Evolutionary conservation across 495 filamentous ascomycete species (phyloP).

Genomic region (Lepidopterella palustris): DNA sequence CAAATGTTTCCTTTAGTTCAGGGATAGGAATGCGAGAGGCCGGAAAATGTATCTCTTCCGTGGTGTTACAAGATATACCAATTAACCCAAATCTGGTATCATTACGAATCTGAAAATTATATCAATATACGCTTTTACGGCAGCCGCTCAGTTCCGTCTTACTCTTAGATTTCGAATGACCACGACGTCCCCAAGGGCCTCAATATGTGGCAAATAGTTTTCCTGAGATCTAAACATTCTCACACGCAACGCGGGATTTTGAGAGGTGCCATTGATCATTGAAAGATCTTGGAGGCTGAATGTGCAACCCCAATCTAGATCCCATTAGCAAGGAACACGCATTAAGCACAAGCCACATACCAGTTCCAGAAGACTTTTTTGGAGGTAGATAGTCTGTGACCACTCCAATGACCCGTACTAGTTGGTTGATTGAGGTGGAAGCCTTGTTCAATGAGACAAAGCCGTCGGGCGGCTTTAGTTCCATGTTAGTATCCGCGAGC

Average conservation of each 20-base stretch:
- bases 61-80: not conserved
- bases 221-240: conserved; percentile 21
- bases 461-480: not conserved
- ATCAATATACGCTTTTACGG: not conserved
- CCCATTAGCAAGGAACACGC: conserved; percentile 39
- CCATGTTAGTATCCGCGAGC: too few species aligned
- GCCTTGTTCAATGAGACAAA: not conserved
- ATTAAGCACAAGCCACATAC: conserved; percentile 39
- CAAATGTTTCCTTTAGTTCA: conserved; percentile 14
- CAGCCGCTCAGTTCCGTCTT: conserved; percentile 3
- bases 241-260: conserved; percentile 15
- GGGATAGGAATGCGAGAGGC: conserved; percentile 19
- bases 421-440: not conserved
- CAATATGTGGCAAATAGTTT: conserved; percentile 21
- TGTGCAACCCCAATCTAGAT: conserved; percentile 24
- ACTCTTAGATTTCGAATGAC: conserved; percentile 29
- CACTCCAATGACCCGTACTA: conserved; percentile 5
- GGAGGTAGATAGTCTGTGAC: conserved; percentile 45
- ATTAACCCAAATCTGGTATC: not conserved
- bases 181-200: conserved; percentile 30
- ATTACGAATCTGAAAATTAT: not conserved
- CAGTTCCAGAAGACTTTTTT: conserved; percentile 36
- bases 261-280: conserved; percentile 1
- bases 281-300: conserved; percentile 25
- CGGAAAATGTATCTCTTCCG: conserved; percentile 15